A percentile compares a stretch with the other conserved stretches of the same genome.
These are phyloP conservation scores for Chlorella variabilis DNA, from an alignment of 163 green algal species.

Conservation along the genomic window DNA sequence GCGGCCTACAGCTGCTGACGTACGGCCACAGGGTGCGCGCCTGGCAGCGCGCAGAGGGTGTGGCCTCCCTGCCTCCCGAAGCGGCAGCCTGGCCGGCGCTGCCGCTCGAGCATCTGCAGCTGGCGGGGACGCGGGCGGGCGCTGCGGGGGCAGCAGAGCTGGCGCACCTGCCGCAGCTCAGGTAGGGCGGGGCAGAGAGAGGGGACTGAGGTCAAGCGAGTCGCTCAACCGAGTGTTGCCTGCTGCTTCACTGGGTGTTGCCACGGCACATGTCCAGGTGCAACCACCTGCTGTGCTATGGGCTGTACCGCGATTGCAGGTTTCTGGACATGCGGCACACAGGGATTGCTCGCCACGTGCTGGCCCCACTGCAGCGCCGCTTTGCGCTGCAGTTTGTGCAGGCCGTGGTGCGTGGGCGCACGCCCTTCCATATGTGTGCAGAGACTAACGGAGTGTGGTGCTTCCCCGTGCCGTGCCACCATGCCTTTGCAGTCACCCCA, in stretches of 20 bases:
- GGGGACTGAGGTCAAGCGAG: too few relatives aligned
- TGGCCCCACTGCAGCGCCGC: constrained; percentile 22
- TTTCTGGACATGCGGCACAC: constrained; percentile 26
- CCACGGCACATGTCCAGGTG: too few relatives aligned
- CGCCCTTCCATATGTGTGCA: too few relatives aligned
- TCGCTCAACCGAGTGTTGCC: too few relatives aligned
- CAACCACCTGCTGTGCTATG: too few relatives aligned
- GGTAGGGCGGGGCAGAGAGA: neutral
- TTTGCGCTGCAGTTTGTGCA: constrained; percentile 33
- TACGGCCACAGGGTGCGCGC: constrained; percentile 24
- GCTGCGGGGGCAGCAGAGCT: neutral
- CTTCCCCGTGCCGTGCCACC: too few relatives aligned
- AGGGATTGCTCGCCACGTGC: neutral
- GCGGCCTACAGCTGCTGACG: neutral
- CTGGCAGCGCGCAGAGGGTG: neutral
- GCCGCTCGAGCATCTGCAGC: constrained; percentile 18
- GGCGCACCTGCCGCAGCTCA: constrained; percentile 4
- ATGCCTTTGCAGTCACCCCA: neutral
- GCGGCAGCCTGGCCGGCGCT: constrained; percentile 9
- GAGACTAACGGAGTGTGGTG: too few relatives aligned
- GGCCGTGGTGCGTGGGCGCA: neutral
- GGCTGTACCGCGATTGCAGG: too few relatives aligned
- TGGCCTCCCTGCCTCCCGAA: neutral
- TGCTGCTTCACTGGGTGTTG: too few relatives aligned
- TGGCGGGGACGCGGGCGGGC: neutral